Evolutionary conservation across 2,329 filamentous ascomycete species (phyloP), one percentile per base, ranked within the genome.

Genomic region (Apiospora phragmitis): DNA sequence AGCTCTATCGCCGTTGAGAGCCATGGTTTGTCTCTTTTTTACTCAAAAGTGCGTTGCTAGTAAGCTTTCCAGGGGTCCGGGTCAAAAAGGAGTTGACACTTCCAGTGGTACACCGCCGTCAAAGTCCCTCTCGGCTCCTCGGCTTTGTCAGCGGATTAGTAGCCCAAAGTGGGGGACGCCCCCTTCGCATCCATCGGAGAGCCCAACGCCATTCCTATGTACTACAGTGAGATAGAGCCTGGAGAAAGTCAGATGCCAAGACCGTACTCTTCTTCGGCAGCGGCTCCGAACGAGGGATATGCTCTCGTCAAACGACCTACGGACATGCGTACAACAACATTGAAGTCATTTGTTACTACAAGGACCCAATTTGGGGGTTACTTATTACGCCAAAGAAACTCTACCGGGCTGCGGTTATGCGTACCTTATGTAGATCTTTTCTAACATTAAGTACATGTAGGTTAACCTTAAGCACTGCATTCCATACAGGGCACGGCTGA

Each of bases 1-100:
- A 12, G 32, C 18, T 26, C 26, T 42, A 9, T 76, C 74, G 35
- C 78, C 76, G 68, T 78, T 77, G 69, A 73, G 71, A 29, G 80
- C 82, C 84, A 89, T 80, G 78, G 79, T 76, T 2, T 5, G 18
- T 62, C 9, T 11, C 8, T 35, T 14, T 32, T 21, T 8, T 8
- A 47, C 29, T 55, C 26, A 9, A 32, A 32, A 32, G 14, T 75
- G 38, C 35, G 65, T 18, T 67, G 65, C 24, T 43, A n/a, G n/a
- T n/a, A 26, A 45, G 65, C 43, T 32, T 29, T 45, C 38, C 38
- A 38, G 62, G 35, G 62, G n/a, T 11, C 24, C 24, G 24, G 49
- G 51, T 32, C 35, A 38, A 62, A 76, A 51, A 42, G 12, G n/a
- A 4, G n/a, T 26, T 41, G 26, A 29, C 14, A 41, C 38, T 11